Evolutionary conservation across 768 basidiomycete species (phyloP).

Genomic region (Collybia mongolica): DNA sequence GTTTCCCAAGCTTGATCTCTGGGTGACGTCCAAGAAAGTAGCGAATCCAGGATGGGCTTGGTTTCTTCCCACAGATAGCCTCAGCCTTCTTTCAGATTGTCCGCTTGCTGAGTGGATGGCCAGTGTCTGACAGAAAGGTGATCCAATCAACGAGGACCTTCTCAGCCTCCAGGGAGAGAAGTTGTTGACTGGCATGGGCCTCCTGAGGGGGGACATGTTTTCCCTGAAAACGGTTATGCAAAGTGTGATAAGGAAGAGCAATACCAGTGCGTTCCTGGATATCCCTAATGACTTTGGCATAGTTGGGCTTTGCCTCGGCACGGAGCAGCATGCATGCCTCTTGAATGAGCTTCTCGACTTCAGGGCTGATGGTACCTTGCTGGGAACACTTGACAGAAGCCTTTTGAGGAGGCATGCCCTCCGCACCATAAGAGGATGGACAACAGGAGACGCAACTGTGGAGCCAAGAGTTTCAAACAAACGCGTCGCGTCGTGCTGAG

Average conservation of each 20-base stretch:
- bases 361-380: too few relatives aligned
- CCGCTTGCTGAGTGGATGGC: conserved; percentile 3
- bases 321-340: too few relatives aligned
- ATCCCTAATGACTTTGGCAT: too few relatives aligned
- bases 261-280: too few relatives aligned
- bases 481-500: too few relatives aligned
- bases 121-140: background rate
- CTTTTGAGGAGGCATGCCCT: too few relatives aligned
- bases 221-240: background rate
- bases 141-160: conserved; percentile 8
- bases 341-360: too few relatives aligned
- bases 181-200: conserved; percentile 5
- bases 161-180: conserved; percentile 1
- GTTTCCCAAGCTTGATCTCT: conserved; percentile 19
- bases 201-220: background rate
- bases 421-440: too few relatives aligned
- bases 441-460: too few relatives aligned
- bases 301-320: too few relatives aligned
- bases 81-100: background rate
- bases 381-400: too few relatives aligned
- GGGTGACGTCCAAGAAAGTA: conserved; percentile 21
- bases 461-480: too few relatives aligned
- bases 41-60: conserved; percentile 16
- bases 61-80: background rate
- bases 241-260: conserved; percentile 2